Conservation (phyloP, 495 filamentous ascomycete species). For the Hyaloscypha variabilis region DNA sequence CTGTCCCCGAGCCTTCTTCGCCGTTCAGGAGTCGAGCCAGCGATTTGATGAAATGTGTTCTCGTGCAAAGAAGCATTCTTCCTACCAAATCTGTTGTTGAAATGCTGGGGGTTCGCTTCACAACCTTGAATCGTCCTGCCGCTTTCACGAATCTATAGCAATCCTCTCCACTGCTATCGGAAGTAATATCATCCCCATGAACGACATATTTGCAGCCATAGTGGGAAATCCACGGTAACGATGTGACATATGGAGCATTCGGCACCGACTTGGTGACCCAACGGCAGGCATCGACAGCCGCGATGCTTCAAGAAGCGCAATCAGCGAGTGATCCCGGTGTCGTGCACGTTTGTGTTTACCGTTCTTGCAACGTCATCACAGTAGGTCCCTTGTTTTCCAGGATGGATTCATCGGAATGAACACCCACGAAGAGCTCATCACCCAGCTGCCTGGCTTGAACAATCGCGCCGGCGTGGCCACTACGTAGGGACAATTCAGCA, state of each 20-base stretch:
- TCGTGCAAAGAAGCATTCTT: constrained; percentile 92
- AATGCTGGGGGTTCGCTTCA: constrained; percentile 94
- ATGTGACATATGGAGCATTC: constrained; percentile 92
- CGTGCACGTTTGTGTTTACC: constrained; percentile 48
- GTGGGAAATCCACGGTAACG: constrained; percentile 88
- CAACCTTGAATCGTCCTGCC: constrained; percentile 87
- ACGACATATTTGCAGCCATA: constrained; percentile 93
- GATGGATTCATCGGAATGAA: constrained; percentile 95
- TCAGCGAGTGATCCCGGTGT: constrained; percentile 20
- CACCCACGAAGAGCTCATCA: constrained; percentile 82
- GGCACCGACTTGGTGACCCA: constrained; percentile 87
- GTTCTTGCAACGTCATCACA: constrained; percentile 91
- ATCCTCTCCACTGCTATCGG: constrained; percentile 83
- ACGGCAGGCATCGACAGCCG: constrained; percentile 90
- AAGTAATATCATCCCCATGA: constrained; percentile 89
- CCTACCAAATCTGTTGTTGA: constrained; percentile 97
- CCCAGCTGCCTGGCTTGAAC: constrained; percentile 88
- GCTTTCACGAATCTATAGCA: constrained; percentile 97
- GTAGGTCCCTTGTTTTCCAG: constrained; percentile 96
- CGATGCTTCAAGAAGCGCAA: constrained; percentile 44
- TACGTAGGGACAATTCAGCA: constrained; percentile 1
- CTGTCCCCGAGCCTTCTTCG: constrained; percentile 68
- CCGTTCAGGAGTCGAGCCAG: constrained; percentile 68
- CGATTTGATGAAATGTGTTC: constrained; percentile 82
- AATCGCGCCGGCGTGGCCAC: constrained; percentile 95